These are phyloP conservation scores for Zymoseptoria pseudotritici DNA, from an alignment of 2,329 filamentous ascomycete species.

Conservation along the genomic window DNA sequence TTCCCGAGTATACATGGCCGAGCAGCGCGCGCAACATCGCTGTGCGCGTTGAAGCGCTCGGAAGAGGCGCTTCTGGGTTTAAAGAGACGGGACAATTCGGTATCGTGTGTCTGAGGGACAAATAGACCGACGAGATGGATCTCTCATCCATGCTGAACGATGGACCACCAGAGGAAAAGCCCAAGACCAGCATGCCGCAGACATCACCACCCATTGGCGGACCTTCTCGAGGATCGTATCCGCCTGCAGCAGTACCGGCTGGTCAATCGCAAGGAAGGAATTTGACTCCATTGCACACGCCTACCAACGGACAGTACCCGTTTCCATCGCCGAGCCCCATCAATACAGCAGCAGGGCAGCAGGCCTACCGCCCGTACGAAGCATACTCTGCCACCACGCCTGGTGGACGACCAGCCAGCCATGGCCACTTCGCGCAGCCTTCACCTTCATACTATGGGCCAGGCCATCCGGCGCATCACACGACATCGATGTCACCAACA, in stretches of 20 bases:
- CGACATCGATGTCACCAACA: constrained; percentile 27
- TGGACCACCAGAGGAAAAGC: constrained; percentile 20
- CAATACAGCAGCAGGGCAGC: constrained; percentile 14
- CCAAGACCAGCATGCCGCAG: constrained; percentile 11
- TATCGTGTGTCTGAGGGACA: neutral
- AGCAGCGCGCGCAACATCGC: neutral
- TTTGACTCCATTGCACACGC: constrained; percentile 21
- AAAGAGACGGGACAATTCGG: neutral
- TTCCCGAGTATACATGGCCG: neutral
- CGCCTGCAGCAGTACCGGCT: constrained; percentile 12
- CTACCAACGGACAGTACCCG: constrained; percentile 16
- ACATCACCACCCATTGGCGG: constrained; percentile 7
- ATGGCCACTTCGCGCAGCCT: constrained; percentile 17
- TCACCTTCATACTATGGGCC: constrained; percentile 20
- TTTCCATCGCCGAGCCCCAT: constrained; percentile 26
- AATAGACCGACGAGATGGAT: constrained; percentile 22
- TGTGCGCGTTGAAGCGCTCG: neutral
- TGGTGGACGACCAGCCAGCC: constrained; percentile 19
- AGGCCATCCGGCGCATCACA: constrained; percentile 8
- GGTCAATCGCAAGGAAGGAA: constrained; percentile 17
- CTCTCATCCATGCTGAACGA: constrained; percentile 28
- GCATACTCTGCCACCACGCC: constrained; percentile 21
- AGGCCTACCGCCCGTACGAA: constrained; percentile 16
- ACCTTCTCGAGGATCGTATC: constrained; percentile 3
- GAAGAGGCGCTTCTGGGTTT: neutral